Evolutionary conservation across 345 rosid species (phyloP).

Genomic region (Capsella bursapastoris): DNA sequence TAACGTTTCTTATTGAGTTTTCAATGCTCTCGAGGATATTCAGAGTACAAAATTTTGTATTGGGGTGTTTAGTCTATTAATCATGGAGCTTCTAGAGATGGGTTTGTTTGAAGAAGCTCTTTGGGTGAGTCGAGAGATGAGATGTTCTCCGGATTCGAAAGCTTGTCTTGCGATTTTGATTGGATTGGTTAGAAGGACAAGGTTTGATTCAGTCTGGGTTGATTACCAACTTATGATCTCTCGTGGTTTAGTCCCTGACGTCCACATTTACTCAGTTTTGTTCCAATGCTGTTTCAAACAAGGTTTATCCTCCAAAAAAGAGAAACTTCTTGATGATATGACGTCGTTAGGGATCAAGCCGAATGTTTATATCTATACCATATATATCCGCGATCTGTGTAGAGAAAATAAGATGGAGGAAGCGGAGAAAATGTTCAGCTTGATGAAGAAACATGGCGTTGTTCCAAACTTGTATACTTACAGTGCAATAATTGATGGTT

Average conservation of each 20-base stretch:
- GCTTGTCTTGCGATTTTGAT: constrained; percentile 61
- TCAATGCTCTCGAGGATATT: constrained; percentile 50
- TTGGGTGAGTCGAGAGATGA: constrained; percentile 56
- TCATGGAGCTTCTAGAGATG: constrained; percentile 60
- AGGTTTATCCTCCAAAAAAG: constrained; percentile 52
- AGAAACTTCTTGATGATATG: constrained; percentile 56
- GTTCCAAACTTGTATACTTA: constrained; percentile 61
- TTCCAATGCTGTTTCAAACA: constrained; percentile 60
- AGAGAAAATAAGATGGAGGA: constrained; percentile 48
- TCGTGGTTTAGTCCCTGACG: constrained; percentile 61
- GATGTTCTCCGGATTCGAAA: constrained; percentile 49
- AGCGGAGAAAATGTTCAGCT: constrained; percentile 51
- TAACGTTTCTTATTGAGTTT: constrained; percentile 43
- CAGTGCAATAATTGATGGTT: constrained; percentile 59
- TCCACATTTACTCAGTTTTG: constrained; percentile 62
- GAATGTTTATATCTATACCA: constrained; percentile 59
- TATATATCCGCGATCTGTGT: constrained; percentile 59
- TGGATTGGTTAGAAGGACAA: constrained; percentile 53
- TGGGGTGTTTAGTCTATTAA: constrained; percentile 57
- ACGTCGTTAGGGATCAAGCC: constrained; percentile 51
- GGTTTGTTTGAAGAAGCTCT: constrained; percentile 65
- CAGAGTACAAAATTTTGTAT: constrained; percentile 42
- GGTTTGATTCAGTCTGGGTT: constrained; percentile 57
- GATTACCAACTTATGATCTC: constrained; percentile 51
- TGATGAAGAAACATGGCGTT: constrained; percentile 52